A percentile compares a stretch with the other conserved stretches of the same genome.
Evolutionary conservation across 768 basidiomycete genomes (phyloP).

Genomic region (Cystobasidium ongulense): DNA sequence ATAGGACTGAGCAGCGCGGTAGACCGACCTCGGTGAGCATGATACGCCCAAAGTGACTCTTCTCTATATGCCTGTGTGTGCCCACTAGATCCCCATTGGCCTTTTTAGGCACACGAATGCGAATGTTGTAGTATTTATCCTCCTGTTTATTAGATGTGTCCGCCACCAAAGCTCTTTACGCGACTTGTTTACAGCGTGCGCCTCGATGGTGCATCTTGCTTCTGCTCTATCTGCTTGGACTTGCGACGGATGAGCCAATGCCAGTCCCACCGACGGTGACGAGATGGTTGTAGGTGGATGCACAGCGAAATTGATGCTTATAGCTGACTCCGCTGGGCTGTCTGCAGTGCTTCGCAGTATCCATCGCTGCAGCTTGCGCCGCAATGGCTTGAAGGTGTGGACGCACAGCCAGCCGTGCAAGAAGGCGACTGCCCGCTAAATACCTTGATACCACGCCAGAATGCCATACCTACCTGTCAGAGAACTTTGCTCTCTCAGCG

Average conservation of each 20-base stretch:
- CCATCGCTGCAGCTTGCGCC: neutral
- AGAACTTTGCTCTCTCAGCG: neutral
- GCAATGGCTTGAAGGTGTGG: constrained; percentile 7
- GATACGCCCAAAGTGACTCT: too few species aligned
- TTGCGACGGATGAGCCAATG: neutral
- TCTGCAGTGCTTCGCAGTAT: neutral
- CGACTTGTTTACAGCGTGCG: neutral
- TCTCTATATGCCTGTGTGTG: too few species aligned
- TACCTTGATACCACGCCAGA: too few species aligned
- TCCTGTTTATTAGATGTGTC: neutral
- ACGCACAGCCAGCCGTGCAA: neutral
- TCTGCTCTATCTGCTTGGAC: neutral
- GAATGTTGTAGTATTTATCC: too few species aligned
- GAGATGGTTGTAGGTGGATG: neutral
- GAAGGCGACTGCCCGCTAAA: too few species aligned
- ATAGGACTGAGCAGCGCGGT: neutral
- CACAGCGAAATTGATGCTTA: neutral
- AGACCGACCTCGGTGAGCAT: too few species aligned
- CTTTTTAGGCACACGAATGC: too few species aligned
- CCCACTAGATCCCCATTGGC: too few species aligned
- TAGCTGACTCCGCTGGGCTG: too few species aligned
- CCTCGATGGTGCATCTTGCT: neutral
- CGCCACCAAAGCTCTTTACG: neutral
- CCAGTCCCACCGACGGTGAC: neutral
- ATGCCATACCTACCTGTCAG: neutral